Conservation (phyloP, 2,329 filamentous ascomycete species). For the Exophiala alcalophila region DNA sequence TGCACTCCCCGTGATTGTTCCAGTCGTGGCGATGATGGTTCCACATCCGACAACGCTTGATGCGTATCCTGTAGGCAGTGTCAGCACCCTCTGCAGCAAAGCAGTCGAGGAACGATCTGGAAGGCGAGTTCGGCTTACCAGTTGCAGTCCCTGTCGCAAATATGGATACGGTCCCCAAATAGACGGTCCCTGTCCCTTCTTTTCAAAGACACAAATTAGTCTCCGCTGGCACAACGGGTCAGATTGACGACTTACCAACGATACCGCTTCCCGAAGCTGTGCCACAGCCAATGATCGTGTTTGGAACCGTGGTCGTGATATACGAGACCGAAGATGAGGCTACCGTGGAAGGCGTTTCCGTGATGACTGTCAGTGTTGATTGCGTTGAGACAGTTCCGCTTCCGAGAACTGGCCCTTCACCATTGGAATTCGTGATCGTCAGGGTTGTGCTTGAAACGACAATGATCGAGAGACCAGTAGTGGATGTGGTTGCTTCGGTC, state of each 20-base stretch:
- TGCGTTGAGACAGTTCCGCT: slow-evolving; percentile 4
- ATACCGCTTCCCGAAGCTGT: slow-evolving; percentile 25
- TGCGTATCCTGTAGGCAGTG: slow-evolving; percentile 13
- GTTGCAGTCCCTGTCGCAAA: slow-evolving; percentile 16
- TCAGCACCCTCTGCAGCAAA: neutral
- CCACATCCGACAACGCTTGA: slow-evolving; percentile 25
- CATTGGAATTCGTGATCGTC: slow-evolving; percentile 9
- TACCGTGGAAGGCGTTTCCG: slow-evolving; percentile 6
- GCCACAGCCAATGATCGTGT: slow-evolving; percentile 24
- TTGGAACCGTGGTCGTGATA: slow-evolving; percentile 15
- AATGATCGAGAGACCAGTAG: slow-evolving; percentile 18
- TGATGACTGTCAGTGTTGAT: slow-evolving; percentile 20
- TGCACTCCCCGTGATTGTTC: slow-evolving; percentile 25
- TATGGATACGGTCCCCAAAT: slow-evolving; percentile 6
- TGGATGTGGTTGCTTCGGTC: neutral
- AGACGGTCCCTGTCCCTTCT: slow-evolving; percentile 22
- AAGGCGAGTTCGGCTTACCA: slow-evolving; percentile 9
- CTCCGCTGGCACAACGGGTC: too few species aligned
- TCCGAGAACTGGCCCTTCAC: neutral
- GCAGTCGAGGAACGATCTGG: neutral
- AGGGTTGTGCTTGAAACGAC: slow-evolving; percentile 25
- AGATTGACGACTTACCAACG: slow-evolving; percentile 22
- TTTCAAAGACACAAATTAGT: too few species aligned
- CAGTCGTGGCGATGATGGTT: slow-evolving; percentile 24
- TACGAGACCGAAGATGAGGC: slow-evolving; percentile 8